These are phyloP conservation scores for Aureobasidium pullulans DNA, from an alignment of 2,329 filamentous ascomycete species.

Conservation along the genomic window DNA sequence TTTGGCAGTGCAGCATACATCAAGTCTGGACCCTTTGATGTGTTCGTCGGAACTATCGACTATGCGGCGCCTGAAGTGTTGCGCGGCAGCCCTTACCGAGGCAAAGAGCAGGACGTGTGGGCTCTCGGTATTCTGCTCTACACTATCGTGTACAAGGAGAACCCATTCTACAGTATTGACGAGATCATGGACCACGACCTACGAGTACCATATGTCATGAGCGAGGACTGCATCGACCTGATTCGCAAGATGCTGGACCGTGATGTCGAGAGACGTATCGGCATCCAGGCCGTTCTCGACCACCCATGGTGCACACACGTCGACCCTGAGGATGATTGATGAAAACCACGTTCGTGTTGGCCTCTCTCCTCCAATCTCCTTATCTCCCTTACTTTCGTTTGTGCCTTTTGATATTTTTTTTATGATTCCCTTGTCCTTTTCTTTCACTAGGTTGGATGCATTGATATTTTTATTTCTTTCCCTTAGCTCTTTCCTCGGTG, in stretches of 20 bases:
- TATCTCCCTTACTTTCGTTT: neutral
- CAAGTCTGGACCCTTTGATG: constrained; percentile 95
- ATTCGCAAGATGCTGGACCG: constrained; percentile 88
- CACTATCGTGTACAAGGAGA: constrained; percentile 99
- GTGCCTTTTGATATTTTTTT: neutral
- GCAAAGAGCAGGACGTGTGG: constrained; percentile 98
- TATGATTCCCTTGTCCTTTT: neutral
- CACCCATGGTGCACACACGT: constrained; percentile 66
- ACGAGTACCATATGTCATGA: constrained; percentile 79
- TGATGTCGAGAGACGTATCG: constrained; percentile 72
- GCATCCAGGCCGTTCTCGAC: constrained; percentile 79
- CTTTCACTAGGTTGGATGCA: neutral
- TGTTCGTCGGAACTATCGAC: constrained; percentile 98
- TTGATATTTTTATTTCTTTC: neutral
- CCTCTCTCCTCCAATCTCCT: neutral
- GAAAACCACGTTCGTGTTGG: neutral
- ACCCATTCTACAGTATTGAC: constrained; percentile 97
- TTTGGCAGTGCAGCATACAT: constrained; percentile 98
- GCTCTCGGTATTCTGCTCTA: constrained; percentile 93
- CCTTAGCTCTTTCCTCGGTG: neutral
- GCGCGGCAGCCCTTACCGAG: constrained; percentile 81
- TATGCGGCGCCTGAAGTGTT: constrained; percentile 98
- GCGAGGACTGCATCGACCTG: constrained; percentile 86
- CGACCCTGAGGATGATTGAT: constrained; percentile 12
- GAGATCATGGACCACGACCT: constrained; percentile 98